Evolutionary conservation across 139 green algal genomes (phyloP).

Genomic region (Auxenochlorella protothecoides): DNA sequence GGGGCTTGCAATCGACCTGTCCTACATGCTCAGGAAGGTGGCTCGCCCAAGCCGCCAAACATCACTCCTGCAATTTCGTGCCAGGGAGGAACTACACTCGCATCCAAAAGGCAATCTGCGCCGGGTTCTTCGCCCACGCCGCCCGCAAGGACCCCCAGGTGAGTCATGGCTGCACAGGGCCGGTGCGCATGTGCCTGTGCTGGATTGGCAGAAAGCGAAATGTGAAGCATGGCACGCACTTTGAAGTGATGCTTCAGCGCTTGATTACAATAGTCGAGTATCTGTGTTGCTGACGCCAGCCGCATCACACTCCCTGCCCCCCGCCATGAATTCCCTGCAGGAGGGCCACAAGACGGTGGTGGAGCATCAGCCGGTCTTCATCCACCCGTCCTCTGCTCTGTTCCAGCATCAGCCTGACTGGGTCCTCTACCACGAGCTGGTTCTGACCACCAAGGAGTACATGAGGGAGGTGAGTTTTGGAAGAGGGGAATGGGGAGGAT

Average conservation of each 20-base stretch:
- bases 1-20: neutral
- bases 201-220: no score
- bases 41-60: neutral
- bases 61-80: neutral
- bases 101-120: conserved; percentile 74
- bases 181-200: no score
- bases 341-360: conserved; percentile 71
- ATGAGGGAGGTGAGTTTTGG: conserved; percentile 63
- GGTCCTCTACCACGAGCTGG: conserved; percentile 85
- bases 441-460: conserved; percentile 98
- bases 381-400: conserved; percentile 81
- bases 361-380: conserved; percentile 93
- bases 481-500: neutral
- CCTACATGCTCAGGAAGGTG: no score
- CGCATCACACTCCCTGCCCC: no score
- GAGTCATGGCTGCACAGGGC: neutral
- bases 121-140: conserved; percentile 96
- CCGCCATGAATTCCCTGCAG: conserved; percentile 14
- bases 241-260: no score
- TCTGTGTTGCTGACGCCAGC: no score
- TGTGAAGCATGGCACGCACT: no score
- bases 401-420: conserved; percentile 92
- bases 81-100: conserved; percentile 77
- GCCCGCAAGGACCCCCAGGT: conserved; percentile 67
- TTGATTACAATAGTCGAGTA: no score